Conservation (phyloP, 2,329 filamentous ascomycete species). For the Diplodia mutila region DNA sequence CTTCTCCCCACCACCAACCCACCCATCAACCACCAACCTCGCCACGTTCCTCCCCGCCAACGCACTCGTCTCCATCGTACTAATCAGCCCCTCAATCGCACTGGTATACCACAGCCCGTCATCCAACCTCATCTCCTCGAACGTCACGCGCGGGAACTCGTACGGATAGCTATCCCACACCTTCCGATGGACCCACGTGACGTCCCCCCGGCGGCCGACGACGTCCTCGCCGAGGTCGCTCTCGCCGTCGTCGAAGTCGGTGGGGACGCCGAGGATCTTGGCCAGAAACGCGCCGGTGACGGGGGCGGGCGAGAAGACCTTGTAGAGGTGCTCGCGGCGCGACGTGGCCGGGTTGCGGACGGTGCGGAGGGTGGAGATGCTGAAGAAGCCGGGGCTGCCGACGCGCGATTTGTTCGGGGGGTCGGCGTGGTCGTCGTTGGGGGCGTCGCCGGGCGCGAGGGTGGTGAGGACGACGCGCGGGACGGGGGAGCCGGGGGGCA, state of each 20-base stretch:
- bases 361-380: slow-evolving; percentile 72
- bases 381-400: slow-evolving; percentile 81
- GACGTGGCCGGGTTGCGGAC: slow-evolving; percentile 60
- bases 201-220: slow-evolving; percentile 43
- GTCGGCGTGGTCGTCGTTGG: slow-evolving; percentile 53
- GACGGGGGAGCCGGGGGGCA: slow-evolving; percentile 59
- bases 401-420: slow-evolving; percentile 46
- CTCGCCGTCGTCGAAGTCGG: slow-evolving; percentile 39
- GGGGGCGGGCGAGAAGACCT: slow-evolving; percentile 64
- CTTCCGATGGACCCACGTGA: slow-evolving; percentile 79
- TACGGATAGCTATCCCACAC: slow-evolving; percentile 86
- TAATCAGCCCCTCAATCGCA: slow-evolving; percentile 89
- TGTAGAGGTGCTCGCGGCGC: slow-evolving; percentile 63
- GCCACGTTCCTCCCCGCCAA: slow-evolving; percentile 89
- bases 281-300: slow-evolving; percentile 54
- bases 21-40: slow-evolving; percentile 68
- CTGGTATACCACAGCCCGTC: slow-evolving; percentile 68
- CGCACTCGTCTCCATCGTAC: slow-evolving; percentile 95
- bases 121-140: slow-evolving; percentile 67
- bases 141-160: slow-evolving; percentile 80
- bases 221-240: slow-evolving; percentile 29
- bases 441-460: slow-evolving; percentile 62
- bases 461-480: slow-evolving; percentile 85
- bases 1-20: slow-evolving; percentile 36
- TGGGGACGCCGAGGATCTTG: slow-evolving; percentile 49